phyloP scores from a whole-genome alignment of 2,329 filamentous ascomycete species.

The Talaromyces sp. region DNA sequence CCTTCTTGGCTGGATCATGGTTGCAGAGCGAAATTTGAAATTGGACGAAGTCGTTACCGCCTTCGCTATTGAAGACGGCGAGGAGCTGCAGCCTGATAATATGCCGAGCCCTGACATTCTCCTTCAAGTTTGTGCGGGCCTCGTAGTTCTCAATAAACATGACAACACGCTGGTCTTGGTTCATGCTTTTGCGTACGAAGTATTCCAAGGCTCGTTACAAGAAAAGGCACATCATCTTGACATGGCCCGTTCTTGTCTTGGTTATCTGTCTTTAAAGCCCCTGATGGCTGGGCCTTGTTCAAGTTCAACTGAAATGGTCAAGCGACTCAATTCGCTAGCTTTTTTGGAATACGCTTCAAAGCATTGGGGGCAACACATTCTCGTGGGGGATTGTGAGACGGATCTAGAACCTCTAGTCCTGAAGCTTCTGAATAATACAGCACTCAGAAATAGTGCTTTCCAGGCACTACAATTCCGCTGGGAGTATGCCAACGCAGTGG shows the following conservation, averaged over 20 bases:
- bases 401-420: not conserved
- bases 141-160: constrained; percentile 10
- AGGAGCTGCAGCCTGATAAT: not conserved
- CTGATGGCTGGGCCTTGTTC: not conserved
- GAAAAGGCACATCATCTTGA: not conserved
- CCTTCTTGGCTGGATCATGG: not conserved
- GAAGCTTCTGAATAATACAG: not conserved
- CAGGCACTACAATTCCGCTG: not conserved
- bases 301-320: not conserved
- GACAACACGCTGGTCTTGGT: constrained; percentile 12
- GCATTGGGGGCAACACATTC: not conserved
- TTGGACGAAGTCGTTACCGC: not conserved
- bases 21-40: not conserved
- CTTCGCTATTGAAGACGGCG: not conserved
- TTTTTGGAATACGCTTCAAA: not conserved
- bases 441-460: not conserved
- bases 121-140: constrained; percentile 8
- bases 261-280: not conserved
- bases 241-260: not conserved
- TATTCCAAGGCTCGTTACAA: not conserved
- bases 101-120: constrained; percentile 8
- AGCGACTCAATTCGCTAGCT: not conserved
- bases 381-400: not conserved
- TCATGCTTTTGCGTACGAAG: constrained; percentile 12
- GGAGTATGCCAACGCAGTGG: not conserved